A percentile compares a stretch with the other conserved stretches of the same genome.
Conservation (phyloP, 441 rosid genomes). For the Arabidopsis lyrata region DNA sequence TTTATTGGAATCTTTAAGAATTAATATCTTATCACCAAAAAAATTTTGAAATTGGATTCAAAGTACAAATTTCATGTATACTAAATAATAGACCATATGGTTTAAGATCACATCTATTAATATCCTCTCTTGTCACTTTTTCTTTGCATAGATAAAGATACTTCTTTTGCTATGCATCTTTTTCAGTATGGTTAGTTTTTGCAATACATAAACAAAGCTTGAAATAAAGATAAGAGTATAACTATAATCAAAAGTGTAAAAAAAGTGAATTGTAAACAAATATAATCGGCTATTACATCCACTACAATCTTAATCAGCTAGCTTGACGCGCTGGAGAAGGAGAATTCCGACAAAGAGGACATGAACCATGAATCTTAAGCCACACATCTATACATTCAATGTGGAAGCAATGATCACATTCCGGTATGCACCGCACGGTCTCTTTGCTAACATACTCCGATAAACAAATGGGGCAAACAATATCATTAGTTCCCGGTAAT, state of each 20-base stretch:
- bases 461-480: conserved; percentile 75
- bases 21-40: neutral
- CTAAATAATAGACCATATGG: neutral
- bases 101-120: neutral
- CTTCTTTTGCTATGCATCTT: neutral
- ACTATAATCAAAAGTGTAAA: too few species aligned
- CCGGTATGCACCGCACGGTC: conserved; percentile 70
- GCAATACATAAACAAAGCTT: neutral
- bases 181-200: neutral
- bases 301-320: conserved; percentile 13
- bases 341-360: conserved; percentile 77
- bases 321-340: conserved; percentile 38
- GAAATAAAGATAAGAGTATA: neutral
- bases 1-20: neutral
- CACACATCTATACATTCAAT: conserved; percentile 76
- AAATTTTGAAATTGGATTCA: neutral
- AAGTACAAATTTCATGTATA: neutral
- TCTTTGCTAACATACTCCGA: conserved; percentile 70
- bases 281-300: neutral
- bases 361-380: conserved; percentile 65
- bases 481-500: conserved; percentile 61
- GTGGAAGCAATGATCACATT: conserved; percentile 86
- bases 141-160: neutral
- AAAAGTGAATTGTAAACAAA: neutral
- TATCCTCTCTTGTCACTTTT: neutral